phyloP scores from a whole-genome alignment of 352 stramenopile species.

The Phytophthora vignae region DNA sequence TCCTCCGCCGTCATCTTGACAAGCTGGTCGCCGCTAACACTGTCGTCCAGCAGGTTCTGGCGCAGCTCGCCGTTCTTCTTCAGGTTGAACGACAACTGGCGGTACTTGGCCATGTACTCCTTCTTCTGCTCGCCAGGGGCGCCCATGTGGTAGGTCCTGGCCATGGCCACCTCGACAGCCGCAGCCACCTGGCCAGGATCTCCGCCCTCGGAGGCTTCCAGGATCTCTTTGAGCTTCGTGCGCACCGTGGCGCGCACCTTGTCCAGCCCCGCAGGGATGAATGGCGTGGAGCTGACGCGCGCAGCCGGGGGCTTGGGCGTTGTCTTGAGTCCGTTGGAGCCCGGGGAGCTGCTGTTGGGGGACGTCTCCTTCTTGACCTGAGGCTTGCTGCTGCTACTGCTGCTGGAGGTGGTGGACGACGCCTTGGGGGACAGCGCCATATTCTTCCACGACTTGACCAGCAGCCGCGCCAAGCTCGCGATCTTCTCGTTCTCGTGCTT shows the following conservation, averaged over 20 bases:
- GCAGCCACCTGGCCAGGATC: conserved; percentile 63
- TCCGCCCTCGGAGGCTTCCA: conserved; percentile 62
- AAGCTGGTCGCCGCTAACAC: conserved; percentile 75
- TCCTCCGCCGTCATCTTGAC: conserved; percentile 88
- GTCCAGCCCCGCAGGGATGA: conserved; percentile 78
- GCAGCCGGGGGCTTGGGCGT: conserved; percentile 33
- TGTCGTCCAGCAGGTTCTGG: conserved; percentile 75
- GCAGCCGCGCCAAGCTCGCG: conserved; percentile 68
- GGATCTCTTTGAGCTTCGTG: conserved; percentile 82
- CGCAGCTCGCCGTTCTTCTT: conserved; percentile 91
- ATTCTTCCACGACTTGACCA: conserved; percentile 91
- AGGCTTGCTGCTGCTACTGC: conserved; percentile 35
- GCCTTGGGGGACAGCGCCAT: conserved; percentile 73
- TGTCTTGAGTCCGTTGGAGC: conserved; percentile 40
- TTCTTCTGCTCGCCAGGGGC: conserved; percentile 84
- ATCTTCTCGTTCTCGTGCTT: conserved; percentile 90
- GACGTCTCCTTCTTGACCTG: conserved; percentile 34
- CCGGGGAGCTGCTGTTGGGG: conserved; percentile 15
- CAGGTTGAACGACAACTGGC: conserved; percentile 91
- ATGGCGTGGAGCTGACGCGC: conserved; percentile 33
- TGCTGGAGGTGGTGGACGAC: conserved; percentile 14
- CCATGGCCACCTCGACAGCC: conserved; percentile 81
- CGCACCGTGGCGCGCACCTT: conserved; percentile 82
- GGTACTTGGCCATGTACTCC: conserved; percentile 90
- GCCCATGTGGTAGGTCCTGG: conserved; percentile 73